These are phyloP conservation scores for Cyclotella baltica DNA, from an alignment of 108 stramenopile genomes.

Conservation along the genomic window DNA sequence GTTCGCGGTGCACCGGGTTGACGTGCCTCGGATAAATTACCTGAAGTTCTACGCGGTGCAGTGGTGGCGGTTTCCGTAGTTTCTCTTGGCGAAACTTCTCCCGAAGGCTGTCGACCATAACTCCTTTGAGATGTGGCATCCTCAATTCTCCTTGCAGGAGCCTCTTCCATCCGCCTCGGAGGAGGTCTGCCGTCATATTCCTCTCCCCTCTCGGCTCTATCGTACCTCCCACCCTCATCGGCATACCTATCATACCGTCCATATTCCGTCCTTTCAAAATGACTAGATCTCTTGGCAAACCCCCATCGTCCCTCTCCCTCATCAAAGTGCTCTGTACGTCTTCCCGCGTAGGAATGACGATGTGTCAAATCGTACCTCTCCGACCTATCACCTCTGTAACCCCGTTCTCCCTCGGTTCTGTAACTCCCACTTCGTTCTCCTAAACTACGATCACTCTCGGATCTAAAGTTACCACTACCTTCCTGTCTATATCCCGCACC, in stretches of 20 bases:
- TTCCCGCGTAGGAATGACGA: conserved; percentile 12
- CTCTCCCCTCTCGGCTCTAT: conserved; percentile 1
- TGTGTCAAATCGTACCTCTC: conserved; percentile 6
- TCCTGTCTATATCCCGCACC: too few species aligned
- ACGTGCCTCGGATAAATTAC: conserved; percentile 15
- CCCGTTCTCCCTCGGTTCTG: too few species aligned
- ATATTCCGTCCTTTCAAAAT: conserved; percentile 6
- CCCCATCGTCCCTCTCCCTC: conserved; percentile 18
- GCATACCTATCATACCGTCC: neutral
- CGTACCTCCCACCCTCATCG: neutral
- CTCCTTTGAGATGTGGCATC: neutral
- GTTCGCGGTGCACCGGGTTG: neutral
- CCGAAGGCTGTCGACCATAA: neutral
- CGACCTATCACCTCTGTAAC: neutral
- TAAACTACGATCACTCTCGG: neutral
- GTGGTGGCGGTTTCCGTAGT: neutral
- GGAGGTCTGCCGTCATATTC: neutral
- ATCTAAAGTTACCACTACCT: neutral
- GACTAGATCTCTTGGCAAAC: conserved; percentile 12
- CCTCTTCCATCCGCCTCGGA: neutral
- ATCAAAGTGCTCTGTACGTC: neutral
- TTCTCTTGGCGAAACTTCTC: neutral
- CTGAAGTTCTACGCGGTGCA: neutral
- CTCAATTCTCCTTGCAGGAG: neutral
- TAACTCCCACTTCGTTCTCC: neutral